Base-by-base conservation (phyloP, 805 yeast species). In the Sungouiozyma ichnusensis region DNA sequence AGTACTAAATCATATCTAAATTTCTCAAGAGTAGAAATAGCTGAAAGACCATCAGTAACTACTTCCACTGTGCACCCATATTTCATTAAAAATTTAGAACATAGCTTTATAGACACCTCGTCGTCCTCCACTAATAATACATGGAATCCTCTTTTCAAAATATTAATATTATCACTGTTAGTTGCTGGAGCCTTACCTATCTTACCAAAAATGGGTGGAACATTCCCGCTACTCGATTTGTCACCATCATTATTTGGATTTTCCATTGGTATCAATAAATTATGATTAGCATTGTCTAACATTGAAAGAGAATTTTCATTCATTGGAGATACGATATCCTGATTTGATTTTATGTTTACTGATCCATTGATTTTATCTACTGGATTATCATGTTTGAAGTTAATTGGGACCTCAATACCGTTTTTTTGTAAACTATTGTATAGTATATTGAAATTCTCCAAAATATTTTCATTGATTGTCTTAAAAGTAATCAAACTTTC, bases 1-100 rank as follows among this genome's bases (percentile, higher is more conserved):
- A 84, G 60, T 1, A 84, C 90, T 44, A 84, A 65, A 61, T 82
- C 94, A 54, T 79, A 84, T 51, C 79, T 74, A 31, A 76, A 74
- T 39, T 76, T 75, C 55, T 81, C 88, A 24, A 83, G 74, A 0
- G 79, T 81, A 29, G 78, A 73, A 36, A 92, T 86, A 2, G 96
- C 96, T 31, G 85, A 79, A 9, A 90, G 64, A 0, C 98, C 99
- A 64, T 90, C 97, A 4, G 86, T 81, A 0, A 85, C 97, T 16
- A 87, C 85, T 37, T 92, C 90, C 3, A 90, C 95, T 13, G 86
- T 79, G 60, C 96, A 88, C 0, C 97, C 97, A 58, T 84, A 86
- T 54, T 85, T 84, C 56, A 77, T 75, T 44, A 92, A 62, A 55
- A 92, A 85, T 58, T 85, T 84, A 8, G 84, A 71, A 52, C 96